Conservation (phyloP, 805 yeast species). For the Limtongozyma cylindracea region DNA sequence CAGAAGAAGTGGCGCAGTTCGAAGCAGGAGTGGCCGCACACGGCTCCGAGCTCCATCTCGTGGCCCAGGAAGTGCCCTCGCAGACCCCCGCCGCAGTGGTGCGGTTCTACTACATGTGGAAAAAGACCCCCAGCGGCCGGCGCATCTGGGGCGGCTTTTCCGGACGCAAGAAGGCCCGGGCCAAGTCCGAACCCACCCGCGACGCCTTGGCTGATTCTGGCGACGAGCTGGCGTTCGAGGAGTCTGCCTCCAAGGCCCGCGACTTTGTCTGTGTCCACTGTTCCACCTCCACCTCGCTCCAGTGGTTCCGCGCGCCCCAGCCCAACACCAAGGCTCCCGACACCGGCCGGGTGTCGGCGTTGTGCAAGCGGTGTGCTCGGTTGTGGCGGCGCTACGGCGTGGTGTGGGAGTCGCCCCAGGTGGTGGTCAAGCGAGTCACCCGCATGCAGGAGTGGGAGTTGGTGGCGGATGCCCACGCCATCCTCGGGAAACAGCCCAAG, state of each 20-base stretch:
- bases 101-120: constrained; percentile 77
- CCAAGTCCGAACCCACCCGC: constrained; percentile 13
- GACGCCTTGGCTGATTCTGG: constrained; percentile 34
- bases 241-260: constrained; percentile 13
- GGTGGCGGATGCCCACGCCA: constrained; percentile 30
- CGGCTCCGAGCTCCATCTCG: constrained; percentile 65
- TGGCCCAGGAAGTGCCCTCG: constrained; percentile 41
- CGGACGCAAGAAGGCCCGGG: constrained; percentile 27
- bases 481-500: constrained; percentile 6
- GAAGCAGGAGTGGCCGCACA: constrained; percentile 47
- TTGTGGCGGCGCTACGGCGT: constrained; percentile 83
- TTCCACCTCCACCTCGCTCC: constrained; percentile 20
- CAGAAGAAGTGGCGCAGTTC: constrained; percentile 38
- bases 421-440: constrained; percentile 26
- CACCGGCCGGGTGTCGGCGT: constrained; percentile 18
- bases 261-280: constrained; percentile 53
- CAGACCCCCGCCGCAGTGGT: constrained; percentile 64
- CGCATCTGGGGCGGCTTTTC: constrained; percentile 62
- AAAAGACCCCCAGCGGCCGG: constrained; percentile 56
- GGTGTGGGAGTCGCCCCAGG: constrained; percentile 60
- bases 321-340: too few relatives aligned
- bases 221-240: constrained; percentile 45
- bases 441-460: constrained; percentile 43
- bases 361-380: constrained; percentile 72
- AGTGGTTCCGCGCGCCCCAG: constrained; percentile 44